These are phyloP conservation scores for Erigeron canadensis DNA, from an alignment of 129 eudicot species.

Conservation along the genomic window DNA sequence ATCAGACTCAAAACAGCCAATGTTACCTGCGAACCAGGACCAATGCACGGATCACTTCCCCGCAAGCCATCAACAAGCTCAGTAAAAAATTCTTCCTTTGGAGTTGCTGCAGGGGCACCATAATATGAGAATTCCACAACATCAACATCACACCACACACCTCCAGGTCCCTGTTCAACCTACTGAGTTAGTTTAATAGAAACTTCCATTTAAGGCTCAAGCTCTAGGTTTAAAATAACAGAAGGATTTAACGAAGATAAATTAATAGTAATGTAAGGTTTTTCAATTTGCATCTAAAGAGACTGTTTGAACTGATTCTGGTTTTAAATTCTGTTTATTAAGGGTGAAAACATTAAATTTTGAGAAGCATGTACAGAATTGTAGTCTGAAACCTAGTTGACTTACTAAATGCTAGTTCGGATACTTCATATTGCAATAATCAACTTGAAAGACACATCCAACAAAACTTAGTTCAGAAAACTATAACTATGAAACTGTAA, in stretches of 20 bases:
- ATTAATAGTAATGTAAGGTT: not conserved
- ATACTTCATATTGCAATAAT: not conserved
- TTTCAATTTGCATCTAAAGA: not conserved
- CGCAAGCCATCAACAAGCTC: constrained; percentile 83
- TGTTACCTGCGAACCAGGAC: constrained; percentile 91
- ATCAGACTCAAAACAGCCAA: not conserved
- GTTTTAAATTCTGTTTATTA: too few relatives aligned
- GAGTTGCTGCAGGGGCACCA: constrained; percentile 76
- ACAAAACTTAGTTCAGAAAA: not conserved
- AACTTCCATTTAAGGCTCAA: not conserved
- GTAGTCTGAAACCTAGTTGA: not conserved
- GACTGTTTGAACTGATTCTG: too few relatives aligned
- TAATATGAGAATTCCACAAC: constrained; percentile 81
- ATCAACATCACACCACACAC: constrained; percentile 91
- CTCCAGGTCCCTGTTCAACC: constrained; percentile 81
- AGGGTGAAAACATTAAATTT: too few relatives aligned
- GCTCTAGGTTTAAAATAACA: not conserved
- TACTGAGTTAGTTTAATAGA: constrained; percentile 24
- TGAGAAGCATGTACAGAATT: not conserved
- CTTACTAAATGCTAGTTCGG: not conserved
- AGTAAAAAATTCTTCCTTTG: constrained; percentile 60
- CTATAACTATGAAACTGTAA: not conserved
- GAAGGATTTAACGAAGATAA: not conserved
- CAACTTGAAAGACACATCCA: not conserved
- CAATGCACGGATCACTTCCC: constrained; percentile 67